Base-by-base conservation (phyloP, 208 protist genomes). In the Crithidia thermophila region DNA sequence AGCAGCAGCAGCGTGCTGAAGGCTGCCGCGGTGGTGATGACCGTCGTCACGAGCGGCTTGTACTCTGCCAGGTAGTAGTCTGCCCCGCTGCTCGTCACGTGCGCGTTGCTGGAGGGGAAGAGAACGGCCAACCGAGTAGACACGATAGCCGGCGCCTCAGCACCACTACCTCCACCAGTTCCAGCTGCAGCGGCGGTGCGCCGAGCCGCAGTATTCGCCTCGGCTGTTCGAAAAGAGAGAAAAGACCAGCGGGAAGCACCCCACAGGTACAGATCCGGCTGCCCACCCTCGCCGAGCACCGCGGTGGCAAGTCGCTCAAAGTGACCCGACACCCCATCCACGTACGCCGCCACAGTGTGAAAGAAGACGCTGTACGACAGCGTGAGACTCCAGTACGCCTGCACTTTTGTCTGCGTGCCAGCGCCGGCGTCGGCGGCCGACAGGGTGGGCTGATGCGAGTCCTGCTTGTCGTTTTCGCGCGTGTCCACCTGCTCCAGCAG, bases 291-390 rank as follows among this genome's bases (percentile, higher is more conserved):
- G 8, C 72, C 72, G 16, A 69, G 43, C 9, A 85, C 55, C 18
- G 80, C 46, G 18, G 23, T 42, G 5, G 75, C 75, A 40, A 67
- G 50, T 3, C 5, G 13, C 25, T 71, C 60, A 9, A 79, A 76
- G 23, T 57, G n/a, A 0, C 61, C 75, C 31, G 18, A 21, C 36
- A 73, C 21, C 8, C 57, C 65, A 14, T 72, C 64, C 25, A 72
- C 20, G 27, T 69, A 72, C 8, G 73, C 46, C 3, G 79, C 34
- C 30, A 72, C 55, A n/a, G 70, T 56, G 67, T 87, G 50, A 49
- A 87, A 84, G 55, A 84, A 87, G 0, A 71, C 23, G 30, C 21
- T 36, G 77, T 84, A 82, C 14, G 79, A 68, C 27, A 47, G 42
- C 39, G 74, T 34, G 14, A 81, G 25, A 5, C 20, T 5, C 46